phyloP scores from a whole-genome alignment of 495 filamentous ascomycete species.

The Xylaria bambusicola region DNA sequence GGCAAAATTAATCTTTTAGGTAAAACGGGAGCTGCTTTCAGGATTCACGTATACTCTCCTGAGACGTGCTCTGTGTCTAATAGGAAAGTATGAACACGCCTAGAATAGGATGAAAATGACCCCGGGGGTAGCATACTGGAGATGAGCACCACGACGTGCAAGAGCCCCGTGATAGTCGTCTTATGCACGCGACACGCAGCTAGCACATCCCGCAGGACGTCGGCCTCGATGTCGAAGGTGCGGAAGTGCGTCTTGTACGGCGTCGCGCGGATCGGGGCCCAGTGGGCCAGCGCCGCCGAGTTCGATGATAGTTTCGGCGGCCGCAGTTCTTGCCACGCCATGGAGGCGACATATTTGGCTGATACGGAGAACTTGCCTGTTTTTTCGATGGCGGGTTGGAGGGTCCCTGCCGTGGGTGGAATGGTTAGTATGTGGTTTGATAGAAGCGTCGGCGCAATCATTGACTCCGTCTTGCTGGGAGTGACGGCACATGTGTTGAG shows the following conservation, averaged over 20 bases:
- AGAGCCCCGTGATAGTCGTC: constrained; percentile 38
- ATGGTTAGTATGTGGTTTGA: constrained; percentile 22
- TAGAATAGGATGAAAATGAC: no score
- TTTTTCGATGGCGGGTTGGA: constrained; percentile 18
- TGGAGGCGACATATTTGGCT: constrained; percentile 15
- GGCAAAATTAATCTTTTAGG: no score
- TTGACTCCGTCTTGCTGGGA: no score
- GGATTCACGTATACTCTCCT: no score
- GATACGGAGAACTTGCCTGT: constrained; percentile 23
- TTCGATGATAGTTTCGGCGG: not conserved
- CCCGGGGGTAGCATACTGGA: no score
- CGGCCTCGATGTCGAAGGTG: constrained; percentile 28
- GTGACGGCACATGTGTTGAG: constrained; percentile 15
- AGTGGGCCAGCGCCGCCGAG: constrained; percentile 16
- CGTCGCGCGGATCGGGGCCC: constrained; percentile 28
- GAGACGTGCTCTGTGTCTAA: no score
- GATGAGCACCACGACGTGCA: no score
- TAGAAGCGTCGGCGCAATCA: not conserved
- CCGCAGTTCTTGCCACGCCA: constrained; percentile 20
- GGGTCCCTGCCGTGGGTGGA: constrained; percentile 9
- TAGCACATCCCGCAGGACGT: constrained; percentile 22
- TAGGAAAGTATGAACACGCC: no score
- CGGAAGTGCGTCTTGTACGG: constrained; percentile 31
- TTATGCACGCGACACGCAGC: constrained; percentile 27
- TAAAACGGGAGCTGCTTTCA: no score